These are phyloP conservation scores for Epichloe gansuensis DNA, from an alignment of 2,329 filamentous ascomycete genomes.

Conservation along the genomic window DNA sequence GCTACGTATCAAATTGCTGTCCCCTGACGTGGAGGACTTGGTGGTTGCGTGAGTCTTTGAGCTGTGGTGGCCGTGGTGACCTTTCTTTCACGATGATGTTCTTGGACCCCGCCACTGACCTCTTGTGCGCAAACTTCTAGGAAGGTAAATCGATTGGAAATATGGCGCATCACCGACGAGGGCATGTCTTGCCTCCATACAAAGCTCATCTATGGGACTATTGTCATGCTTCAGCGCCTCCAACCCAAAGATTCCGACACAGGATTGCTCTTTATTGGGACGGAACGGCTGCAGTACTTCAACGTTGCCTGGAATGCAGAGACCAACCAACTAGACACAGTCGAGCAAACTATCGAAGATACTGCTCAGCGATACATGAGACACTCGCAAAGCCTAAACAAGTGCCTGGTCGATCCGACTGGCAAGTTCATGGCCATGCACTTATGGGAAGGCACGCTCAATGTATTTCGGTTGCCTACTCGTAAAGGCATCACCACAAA, in stretches of 20 bases:
- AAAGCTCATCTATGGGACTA: constrained; percentile 68
- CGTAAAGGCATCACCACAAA: constrained; percentile 32
- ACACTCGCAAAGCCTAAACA: constrained; percentile 71
- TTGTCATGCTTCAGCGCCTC: constrained; percentile 74
- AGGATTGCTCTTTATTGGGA: constrained; percentile 86
- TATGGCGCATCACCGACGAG: constrained; percentile 59
- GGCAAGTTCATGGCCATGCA: constrained; percentile 48
- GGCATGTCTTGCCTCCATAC: constrained; percentile 54
- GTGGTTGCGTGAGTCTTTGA: constrained; percentile 62
- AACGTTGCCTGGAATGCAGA: constrained; percentile 70
- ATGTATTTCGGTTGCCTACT: constrained; percentile 38
- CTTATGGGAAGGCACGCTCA: constrained; percentile 48
- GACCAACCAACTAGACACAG: constrained; percentile 36
- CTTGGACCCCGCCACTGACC: neutral
- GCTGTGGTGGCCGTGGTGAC: neutral
- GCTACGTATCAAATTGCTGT: constrained; percentile 65
- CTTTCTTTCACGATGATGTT: neutral
- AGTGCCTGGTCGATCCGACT: constrained; percentile 73
- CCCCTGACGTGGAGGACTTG: constrained; percentile 64
- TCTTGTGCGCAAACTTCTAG: constrained; percentile 28
- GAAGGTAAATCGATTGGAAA: constrained; percentile 74
- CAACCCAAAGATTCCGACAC: constrained; percentile 60
- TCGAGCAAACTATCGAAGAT: constrained; percentile 41
- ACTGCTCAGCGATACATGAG: constrained; percentile 49
- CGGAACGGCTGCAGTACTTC: constrained; percentile 82